These are phyloP conservation scores for Calycina marina DNA, from an alignment of 2,329 filamentous ascomycete species.

Conservation along the genomic window DNA sequence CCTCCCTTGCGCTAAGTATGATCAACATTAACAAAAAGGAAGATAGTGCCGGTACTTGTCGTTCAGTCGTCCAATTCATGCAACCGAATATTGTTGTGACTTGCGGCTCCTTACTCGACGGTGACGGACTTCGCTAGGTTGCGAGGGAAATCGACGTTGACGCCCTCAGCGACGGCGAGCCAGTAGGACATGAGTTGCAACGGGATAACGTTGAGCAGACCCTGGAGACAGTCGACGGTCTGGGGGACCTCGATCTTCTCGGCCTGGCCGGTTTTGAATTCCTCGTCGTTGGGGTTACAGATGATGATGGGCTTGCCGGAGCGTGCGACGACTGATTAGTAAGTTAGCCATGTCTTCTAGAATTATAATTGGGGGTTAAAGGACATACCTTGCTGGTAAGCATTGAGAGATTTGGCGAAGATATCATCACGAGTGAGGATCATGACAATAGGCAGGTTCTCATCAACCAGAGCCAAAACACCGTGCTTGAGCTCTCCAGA, in stretches of 20 bases:
- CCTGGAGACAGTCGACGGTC: slow-evolving; percentile 91
- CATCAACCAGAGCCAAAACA: slow-evolving; percentile 90
- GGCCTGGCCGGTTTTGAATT: slow-evolving; percentile 77
- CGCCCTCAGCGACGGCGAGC: slow-evolving; percentile 87
- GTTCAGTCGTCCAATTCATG: no score
- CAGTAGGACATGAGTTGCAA: slow-evolving; percentile 98
- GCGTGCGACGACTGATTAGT: slow-evolving; percentile 68
- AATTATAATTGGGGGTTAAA: background rate
- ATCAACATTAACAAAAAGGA: no score
- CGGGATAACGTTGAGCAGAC: slow-evolving; percentile 93
- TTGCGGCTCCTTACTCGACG: slow-evolving; percentile 72
- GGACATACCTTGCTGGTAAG: slow-evolving; percentile 80
- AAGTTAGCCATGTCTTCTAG: slow-evolving; percentile 20
- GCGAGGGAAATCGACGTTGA: slow-evolving; percentile 97
- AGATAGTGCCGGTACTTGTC: no score
- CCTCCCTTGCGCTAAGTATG: no score
- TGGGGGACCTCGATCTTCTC: slow-evolving; percentile 96
- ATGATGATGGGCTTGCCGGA: slow-evolving; percentile 95
- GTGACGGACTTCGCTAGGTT: slow-evolving; percentile 99
- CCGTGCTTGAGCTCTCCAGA: slow-evolving; percentile 98
- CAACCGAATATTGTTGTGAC: no score
- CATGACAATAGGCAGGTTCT: slow-evolving; percentile 99
- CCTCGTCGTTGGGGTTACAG: slow-evolving; percentile 79
- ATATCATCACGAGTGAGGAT: slow-evolving; percentile 92
- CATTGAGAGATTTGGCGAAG: slow-evolving; percentile 98